A percentile compares a stretch with the other conserved stretches of the same genome.
phyloP scores from a whole-genome alignment of 768 basidiomycete genomes.

The Xerocomus spinulosus region DNA sequence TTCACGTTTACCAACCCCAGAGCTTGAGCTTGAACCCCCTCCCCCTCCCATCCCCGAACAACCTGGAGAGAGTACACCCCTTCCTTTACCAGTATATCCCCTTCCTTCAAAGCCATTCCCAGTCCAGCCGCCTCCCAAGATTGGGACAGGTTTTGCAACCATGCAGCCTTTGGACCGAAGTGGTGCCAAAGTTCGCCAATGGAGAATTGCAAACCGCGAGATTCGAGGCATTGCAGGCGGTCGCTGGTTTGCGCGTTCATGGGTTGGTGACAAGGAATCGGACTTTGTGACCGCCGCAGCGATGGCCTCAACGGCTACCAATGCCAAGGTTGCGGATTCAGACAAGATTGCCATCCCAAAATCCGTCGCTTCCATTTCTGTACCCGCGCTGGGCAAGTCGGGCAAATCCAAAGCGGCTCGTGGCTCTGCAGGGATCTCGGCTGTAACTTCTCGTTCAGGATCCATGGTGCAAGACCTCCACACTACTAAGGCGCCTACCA shows the following conservation, averaged over 20 bases:
- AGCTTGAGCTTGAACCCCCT: constrained; percentile 39
- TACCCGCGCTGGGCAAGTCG: constrained; percentile 39
- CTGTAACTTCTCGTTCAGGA: constrained; percentile 54
- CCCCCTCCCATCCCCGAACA: constrained; percentile 33
- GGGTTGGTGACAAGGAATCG: constrained; percentile 83
- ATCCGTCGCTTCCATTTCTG: constrained; percentile 43
- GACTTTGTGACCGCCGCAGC: constrained; percentile 45
- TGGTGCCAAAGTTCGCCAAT: constrained; percentile 58
- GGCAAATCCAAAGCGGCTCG: constrained; percentile 38
- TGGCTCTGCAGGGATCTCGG: constrained; percentile 39
- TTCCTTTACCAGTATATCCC: constrained; percentile 60
- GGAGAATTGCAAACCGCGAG: constrained; percentile 72
- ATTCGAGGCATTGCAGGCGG: constrained; percentile 80
- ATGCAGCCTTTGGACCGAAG: constrained; percentile 62
- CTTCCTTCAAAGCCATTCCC: constrained; percentile 81
- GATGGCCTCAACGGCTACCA: constrained; percentile 21
- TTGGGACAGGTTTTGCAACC: constrained; percentile 69
- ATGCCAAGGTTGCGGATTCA: constrained; percentile 26
- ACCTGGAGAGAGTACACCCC: constrained; percentile 48
- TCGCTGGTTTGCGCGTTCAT: constrained; percentile 73
- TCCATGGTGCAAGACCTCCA: constrained; percentile 48
- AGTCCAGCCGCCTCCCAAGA: constrained; percentile 73
- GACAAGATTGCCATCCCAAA: constrained; percentile 34
- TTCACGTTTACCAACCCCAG: constrained; percentile 40
- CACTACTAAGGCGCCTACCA: constrained; percentile 51